A percentile compares a stretch with the other conserved stretches of the same genome.
Evolutionary conservation across 257 asterid genomes (phyloP).

Genomic region (Knoxia roxburghii): DNA sequence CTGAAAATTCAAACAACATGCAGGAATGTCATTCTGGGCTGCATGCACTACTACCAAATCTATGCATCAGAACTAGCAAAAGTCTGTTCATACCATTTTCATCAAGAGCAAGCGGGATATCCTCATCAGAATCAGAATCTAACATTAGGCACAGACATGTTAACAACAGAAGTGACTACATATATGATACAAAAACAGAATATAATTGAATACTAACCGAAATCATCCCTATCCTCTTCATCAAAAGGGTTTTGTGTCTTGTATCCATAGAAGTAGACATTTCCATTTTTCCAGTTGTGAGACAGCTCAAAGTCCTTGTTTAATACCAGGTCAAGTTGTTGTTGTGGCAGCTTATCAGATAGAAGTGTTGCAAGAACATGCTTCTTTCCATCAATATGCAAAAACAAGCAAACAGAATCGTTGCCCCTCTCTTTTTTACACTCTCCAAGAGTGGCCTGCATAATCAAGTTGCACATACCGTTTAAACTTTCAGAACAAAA

Average conservation of each 20-base stretch:
- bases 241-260: slow-evolving; percentile 42
- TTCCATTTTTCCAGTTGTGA: slow-evolving; percentile 75
- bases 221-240: slow-evolving; percentile 30
- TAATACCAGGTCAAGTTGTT: slow-evolving; percentile 62
- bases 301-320: slow-evolving; percentile 54
- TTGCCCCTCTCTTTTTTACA: slow-evolving; percentile 43
- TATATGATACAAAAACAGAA: background rate
- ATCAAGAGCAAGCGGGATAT: slow-evolving; percentile 26
- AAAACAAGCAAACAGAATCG: slow-evolving; percentile 41
- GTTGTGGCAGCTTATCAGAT: slow-evolving; percentile 70
- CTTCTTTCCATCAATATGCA: slow-evolving; percentile 54
- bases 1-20: slow-evolving; percentile 22
- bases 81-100: slow-evolving; percentile 38
- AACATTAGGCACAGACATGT: slow-evolving; percentile 11
- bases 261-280: slow-evolving; percentile 69
- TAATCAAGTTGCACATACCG: background rate
- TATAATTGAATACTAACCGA: slow-evolving; percentile 30
- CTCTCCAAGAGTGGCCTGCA: slow-evolving; percentile 73
- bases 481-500: background rate
- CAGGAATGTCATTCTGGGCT: background rate
- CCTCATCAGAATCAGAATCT: slow-evolving; percentile 58
- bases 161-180: background rate
- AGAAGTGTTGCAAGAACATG: slow-evolving; percentile 71
- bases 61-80: background rate
- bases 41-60: background rate